Evolutionary conservation across 148 eudicot genomes (phyloP).

Genomic region (Rhododendron ferrugineum): DNA sequence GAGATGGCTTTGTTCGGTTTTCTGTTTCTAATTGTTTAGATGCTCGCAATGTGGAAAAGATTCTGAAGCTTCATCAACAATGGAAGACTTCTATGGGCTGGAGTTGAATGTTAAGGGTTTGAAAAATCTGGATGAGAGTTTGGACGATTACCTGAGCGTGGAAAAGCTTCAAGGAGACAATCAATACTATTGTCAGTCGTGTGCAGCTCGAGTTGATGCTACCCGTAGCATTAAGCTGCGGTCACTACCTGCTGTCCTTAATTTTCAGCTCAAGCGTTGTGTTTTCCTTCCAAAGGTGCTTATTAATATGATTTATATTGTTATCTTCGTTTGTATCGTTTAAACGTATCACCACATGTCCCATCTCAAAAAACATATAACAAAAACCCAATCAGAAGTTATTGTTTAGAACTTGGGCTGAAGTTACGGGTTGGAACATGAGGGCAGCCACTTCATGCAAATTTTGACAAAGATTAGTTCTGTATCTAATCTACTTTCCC

Average conservation of each 20-base stretch:
- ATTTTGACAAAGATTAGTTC: not conserved
- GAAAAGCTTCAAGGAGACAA: conserved; percentile 97
- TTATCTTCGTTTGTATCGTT: not conserved
- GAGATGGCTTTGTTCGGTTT: conserved; percentile 8
- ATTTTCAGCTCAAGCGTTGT: conserved; percentile 97
- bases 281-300: conserved; percentile 89
- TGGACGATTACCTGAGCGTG: conserved; percentile 71
- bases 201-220: conserved; percentile 80
- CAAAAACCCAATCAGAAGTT: not conserved
- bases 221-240: conserved; percentile 92
- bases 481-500: not conserved
- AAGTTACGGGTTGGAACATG: not conserved
- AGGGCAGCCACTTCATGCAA: not conserved
- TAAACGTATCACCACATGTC: not conserved
- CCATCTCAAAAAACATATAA: not conserved
- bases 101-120: conserved; percentile 90
- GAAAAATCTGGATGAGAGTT: conserved; percentile 77
- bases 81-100: conserved; percentile 93
- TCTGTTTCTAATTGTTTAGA: conserved; percentile 31
- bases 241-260: conserved; percentile 75
- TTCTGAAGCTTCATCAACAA: conserved; percentile 86
- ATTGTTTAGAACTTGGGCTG: not conserved
- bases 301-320: not conserved
- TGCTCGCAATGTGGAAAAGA: conserved; percentile 88
- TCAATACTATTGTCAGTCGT: conserved; percentile 79